Conservation (phyloP, 345 rosid genomes). For the Cardiospermum halicacabum region DNA sequence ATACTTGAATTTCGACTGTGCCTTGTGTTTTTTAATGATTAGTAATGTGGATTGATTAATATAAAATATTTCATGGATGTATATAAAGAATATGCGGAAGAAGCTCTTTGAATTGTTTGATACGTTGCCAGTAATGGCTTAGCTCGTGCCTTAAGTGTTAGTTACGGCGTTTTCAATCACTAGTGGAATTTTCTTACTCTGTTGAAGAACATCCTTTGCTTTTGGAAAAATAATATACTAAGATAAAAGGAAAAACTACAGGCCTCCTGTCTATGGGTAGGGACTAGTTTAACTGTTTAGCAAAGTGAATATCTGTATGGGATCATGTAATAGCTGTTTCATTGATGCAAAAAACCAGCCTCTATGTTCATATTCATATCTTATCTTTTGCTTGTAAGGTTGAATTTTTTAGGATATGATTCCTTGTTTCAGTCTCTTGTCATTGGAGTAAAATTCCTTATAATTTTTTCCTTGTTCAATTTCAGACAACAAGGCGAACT, state of each 20-base stretch:
- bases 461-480: constrained; percentile 3
- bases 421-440: neutral
- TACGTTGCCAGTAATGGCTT: too few species aligned
- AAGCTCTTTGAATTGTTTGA: too few species aligned
- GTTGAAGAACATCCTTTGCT: neutral
- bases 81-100: too few species aligned
- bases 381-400: neutral
- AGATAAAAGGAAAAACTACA: neutral
- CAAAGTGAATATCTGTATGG: neutral
- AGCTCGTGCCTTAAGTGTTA: neutral
- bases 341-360: neutral
- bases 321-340: neutral
- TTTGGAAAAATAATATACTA: neutral
- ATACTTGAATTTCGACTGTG: neutral
- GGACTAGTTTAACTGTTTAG: neutral
- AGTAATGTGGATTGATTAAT: neutral
- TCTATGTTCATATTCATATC: too few species aligned
- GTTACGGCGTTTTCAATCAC: neutral
- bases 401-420: neutral
- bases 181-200: too few species aligned
- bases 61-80: neutral
- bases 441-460: neutral
- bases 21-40: neutral
- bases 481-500: constrained; percentile 79
- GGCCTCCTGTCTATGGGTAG: neutral